Evolutionary conservation across 75 land plant genomes (phyloP), one percentile per base, ranked within the genome.

Genomic region (Pseudotsuga menziesii): DNA sequence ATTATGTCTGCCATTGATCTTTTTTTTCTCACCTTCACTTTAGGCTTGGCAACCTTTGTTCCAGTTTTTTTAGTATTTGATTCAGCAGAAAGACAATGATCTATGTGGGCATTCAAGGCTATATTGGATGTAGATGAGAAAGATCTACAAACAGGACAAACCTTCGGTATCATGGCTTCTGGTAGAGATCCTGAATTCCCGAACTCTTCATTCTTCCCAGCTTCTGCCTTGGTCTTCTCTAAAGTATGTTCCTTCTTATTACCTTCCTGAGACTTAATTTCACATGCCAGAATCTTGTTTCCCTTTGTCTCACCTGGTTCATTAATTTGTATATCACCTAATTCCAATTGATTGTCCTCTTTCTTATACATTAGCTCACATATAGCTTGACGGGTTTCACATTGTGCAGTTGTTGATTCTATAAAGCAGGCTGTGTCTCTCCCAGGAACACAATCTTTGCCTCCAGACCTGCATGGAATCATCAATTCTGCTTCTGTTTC

Each of bases 41-140:
- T 89, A 57, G 59, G 80, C 70, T 80, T 91, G 26, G 61, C 13
- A 4, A 48, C 12, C 25, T 73, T 79, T 54, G 76, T 56, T 56
- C 52, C 69, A 4, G 52, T 23, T 23, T 77, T 79, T 56, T 81
- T 71, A 56, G 79, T 58, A 36, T 86, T 78, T 29, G 86, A 79
- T 44, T 85, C 91, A 73, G 55, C 78, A 19, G 77, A 81, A 62
- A 93, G 85, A 77, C 93, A 91, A 75, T 89, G 93, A 75, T 93
- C 91, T 36, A 91, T 93, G 66, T 93, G 96, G 23, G 93, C 93
- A 87, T 93, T 93, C 82, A 93, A 85, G 22, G 96, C 88, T 48
- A 91, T 93, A 75, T 89, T 91, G 1, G 91, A 93, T 32, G 91
- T 80, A 11, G 91, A 91, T 26, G 91, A 83, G 73, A 93, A 91